These are phyloP conservation scores for Incumbomyces delicatus DNA, from an alignment of 2,329 filamentous ascomycete species.

Conservation along the genomic window DNA sequence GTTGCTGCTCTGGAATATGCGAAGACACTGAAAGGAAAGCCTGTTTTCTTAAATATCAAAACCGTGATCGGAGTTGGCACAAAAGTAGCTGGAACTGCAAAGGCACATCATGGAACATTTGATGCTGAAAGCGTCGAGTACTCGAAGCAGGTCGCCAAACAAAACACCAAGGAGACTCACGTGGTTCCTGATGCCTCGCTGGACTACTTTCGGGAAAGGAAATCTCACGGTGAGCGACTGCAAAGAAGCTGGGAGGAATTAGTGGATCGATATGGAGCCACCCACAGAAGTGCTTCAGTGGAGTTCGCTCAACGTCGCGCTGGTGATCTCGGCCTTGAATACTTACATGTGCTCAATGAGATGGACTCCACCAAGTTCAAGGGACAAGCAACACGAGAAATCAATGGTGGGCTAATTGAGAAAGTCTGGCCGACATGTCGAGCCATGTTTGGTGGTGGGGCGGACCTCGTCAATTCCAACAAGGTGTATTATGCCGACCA, in stretches of 20 bases:
- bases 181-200: slow-evolving; percentile 38
- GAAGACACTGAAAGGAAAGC: slow-evolving; percentile 37
- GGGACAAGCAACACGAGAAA: slow-evolving; percentile 11
- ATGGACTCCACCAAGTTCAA: slow-evolving; percentile 5
- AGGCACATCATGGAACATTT: slow-evolving; percentile 17
- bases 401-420: slow-evolving; percentile 12
- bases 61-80: slow-evolving; percentile 49
- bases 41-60: slow-evolving; percentile 49
- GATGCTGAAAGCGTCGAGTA: slow-evolving; percentile 8
- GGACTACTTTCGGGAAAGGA: slow-evolving; percentile 44
- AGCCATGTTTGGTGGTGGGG: slow-evolving; percentile 15
- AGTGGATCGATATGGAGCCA: slow-evolving; percentile 33
- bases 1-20: slow-evolving; percentile 39
- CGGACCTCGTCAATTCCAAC: slow-evolving; percentile 21
- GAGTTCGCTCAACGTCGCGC: slow-evolving; percentile 41
- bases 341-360: slow-evolving; percentile 42
- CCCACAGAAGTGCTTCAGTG: slow-evolving; percentile 38
- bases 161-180: slow-evolving; percentile 42
- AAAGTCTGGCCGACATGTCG: slow-evolving; percentile 8
- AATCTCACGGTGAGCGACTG: slow-evolving; percentile 36
- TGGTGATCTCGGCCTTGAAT: slow-evolving; percentile 41
- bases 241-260: slow-evolving; percentile 43
- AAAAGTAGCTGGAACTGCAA: slow-evolving; percentile 27
- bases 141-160: slow-evolving; percentile 13
- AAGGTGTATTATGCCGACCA: slow-evolving; percentile 9